phyloP scores from a whole-genome alignment of 495 filamentous ascomycete genomes.

The Talaromyces borbonicus region DNA sequence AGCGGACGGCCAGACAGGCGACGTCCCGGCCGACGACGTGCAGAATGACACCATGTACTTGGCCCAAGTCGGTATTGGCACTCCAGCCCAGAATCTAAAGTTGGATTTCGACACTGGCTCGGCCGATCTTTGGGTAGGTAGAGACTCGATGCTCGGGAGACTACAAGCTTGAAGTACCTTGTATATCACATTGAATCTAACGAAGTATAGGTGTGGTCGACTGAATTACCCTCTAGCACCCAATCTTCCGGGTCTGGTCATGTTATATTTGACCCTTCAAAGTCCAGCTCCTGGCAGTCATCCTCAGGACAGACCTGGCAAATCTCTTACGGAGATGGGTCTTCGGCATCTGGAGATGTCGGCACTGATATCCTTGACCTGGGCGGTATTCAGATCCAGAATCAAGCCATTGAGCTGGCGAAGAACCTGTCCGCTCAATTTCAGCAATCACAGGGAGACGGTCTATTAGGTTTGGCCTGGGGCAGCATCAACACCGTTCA shows the following conservation, averaged over 20 bases:
- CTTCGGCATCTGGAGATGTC: slow-evolving; percentile 58
- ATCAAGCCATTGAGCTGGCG: slow-evolving; percentile 63
- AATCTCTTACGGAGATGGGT: slow-evolving; percentile 67
- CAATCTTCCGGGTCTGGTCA: slow-evolving; percentile 26
- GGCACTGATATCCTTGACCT: slow-evolving; percentile 59
- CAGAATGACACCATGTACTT: slow-evolving; percentile 68
- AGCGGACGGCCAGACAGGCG: slow-evolving; percentile 29
- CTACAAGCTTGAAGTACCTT: background rate
- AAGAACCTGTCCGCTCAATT: slow-evolving; percentile 55
- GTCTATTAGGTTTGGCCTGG: slow-evolving; percentile 64
- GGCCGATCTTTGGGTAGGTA: slow-evolving; percentile 65
- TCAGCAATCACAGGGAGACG: slow-evolving; percentile 50
- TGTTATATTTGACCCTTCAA: slow-evolving; percentile 45
- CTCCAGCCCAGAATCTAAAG: slow-evolving; percentile 53
- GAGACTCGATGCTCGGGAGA: background rate
- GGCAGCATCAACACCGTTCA: slow-evolving; percentile 61
- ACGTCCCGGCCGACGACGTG: slow-evolving; percentile 60
- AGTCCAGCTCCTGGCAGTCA: slow-evolving; percentile 54
- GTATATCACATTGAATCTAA: slow-evolving; percentile 19
- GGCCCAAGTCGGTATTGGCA: slow-evolving; percentile 56
- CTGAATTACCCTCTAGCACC: slow-evolving; percentile 34
- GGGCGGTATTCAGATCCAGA: slow-evolving; percentile 57
- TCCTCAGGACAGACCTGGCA: slow-evolving; percentile 46
- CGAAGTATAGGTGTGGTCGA: slow-evolving; percentile 49
- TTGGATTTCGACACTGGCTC: slow-evolving; percentile 74